phyloP scores from a whole-genome alignment of 345 rosid species.

The Rhizophora mangle region DNA sequence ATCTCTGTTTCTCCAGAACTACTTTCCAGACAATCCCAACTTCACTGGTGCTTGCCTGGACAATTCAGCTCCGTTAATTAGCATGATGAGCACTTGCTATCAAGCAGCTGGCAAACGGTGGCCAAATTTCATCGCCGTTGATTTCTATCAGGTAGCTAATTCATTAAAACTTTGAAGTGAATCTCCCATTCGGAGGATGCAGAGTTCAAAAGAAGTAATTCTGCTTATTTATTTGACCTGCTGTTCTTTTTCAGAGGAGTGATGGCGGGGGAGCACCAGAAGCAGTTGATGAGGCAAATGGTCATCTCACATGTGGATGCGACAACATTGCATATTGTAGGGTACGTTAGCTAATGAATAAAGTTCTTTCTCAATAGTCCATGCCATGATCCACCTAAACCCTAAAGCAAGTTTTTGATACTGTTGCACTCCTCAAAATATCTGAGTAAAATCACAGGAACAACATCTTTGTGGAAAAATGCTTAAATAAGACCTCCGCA shows the following conservation, averaged over 20 bases:
- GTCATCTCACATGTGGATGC: constrained; percentile 93
- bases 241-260: constrained; percentile 50
- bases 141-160: constrained; percentile 68
- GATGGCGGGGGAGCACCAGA: constrained; percentile 91
- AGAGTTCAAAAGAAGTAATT: background rate
- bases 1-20: constrained; percentile 71
- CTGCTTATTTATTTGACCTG: background rate
- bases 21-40: constrained; percentile 67
- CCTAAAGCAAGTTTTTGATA: too few relatives aligned
- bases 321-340: constrained; percentile 67
- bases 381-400: too few relatives aligned
- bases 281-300: constrained; percentile 79
- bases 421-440: too few relatives aligned
- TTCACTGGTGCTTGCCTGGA: constrained; percentile 54
- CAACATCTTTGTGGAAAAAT: too few relatives aligned
- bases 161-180: too few relatives aligned
- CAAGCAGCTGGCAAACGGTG: constrained; percentile 77
- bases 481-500: too few relatives aligned
- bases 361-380: background rate
- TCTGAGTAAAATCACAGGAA: too few relatives aligned
- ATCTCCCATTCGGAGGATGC: too few relatives aligned
- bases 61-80: constrained; percentile 67
- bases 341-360: constrained; percentile 35
- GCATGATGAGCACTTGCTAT: constrained; percentile 66
- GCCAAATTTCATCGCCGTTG: constrained; percentile 98